These are phyloP conservation scores for Globisporangium rhizosaccharum DNA, from an alignment of 352 stramenopile species.

Conservation along the genomic window DNA sequence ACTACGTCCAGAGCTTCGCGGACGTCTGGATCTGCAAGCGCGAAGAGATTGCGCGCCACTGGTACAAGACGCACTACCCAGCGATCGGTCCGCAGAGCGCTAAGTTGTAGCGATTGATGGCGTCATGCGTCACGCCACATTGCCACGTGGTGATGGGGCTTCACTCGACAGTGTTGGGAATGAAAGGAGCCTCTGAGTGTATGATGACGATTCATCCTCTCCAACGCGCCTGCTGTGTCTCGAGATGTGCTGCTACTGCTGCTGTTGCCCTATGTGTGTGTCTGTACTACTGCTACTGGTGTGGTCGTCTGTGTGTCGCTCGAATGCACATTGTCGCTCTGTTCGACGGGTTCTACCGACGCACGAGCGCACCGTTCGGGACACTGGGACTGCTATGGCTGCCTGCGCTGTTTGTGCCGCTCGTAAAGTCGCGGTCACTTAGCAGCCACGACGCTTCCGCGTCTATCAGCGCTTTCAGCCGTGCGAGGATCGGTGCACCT, in stretches of 20 bases:
- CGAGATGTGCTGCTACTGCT: not conserved
- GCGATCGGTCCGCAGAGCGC: constrained; percentile 11
- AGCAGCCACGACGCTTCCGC: constrained; percentile 63
- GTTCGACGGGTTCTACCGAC: constrained; percentile 6
- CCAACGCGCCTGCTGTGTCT: not conserved
- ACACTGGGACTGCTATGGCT: constrained; percentile 3
- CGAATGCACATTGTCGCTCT: too few species aligned
- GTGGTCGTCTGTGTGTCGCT: too few species aligned
- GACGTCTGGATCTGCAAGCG: constrained; percentile 91
- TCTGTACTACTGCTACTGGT: constrained; percentile 11
- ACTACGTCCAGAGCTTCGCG: constrained; percentile 87
- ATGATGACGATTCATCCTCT: too few species aligned
- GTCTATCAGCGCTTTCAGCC: constrained; percentile 65
- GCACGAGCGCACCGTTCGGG: constrained; percentile 30
- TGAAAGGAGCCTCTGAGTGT: too few species aligned
- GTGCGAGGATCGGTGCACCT: constrained; percentile 50
- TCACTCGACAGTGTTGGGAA: too few species aligned
- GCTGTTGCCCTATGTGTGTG: not conserved
- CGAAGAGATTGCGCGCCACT: constrained; percentile 93
- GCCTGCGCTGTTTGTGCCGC: not conserved
- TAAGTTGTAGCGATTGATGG: constrained; percentile 34
- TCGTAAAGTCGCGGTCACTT: constrained; percentile 37
- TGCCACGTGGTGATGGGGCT: too few species aligned
- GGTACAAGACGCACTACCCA: constrained; percentile 88
- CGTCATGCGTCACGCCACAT: too few species aligned